Base-by-base conservation (phyloP, 345 rosid species). In the Ailanthus altissimus region DNA sequence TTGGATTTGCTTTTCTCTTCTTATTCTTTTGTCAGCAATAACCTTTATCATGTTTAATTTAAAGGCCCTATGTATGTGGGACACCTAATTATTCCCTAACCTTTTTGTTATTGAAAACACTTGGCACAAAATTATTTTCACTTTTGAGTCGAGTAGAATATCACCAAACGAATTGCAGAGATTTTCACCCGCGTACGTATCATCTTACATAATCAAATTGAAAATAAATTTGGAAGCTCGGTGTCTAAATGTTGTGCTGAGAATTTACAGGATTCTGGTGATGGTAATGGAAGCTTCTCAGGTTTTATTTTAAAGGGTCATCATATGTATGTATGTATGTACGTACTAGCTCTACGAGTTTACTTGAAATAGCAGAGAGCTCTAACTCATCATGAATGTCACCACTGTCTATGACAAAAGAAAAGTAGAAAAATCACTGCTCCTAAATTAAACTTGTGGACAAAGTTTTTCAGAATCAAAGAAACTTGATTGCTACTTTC, bases 1-100 rank as follows among this genome's bases (percentile, higher is more conserved):
- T 72, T 43, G 67, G 62, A 23, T 42, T 58, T 58, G 67, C 56
- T 58, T 32, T 72, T 72, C 75, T 72, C 67, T 46, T 25, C 54
- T 56, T 43, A 9, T 25, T 72, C n/a, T 51, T 43, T 42, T 54
- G 15, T 32, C 59, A n/a, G 13, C 9, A 21, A 53, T 57, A 5
- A 57, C 15, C 25, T 21, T 10, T 8, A 8, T 21, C 18, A 13
- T 20, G 56, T 57, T 32, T 3, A 32, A 32, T 32, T 32, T 32
- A 32, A 32, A 32, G 38, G 38, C 38, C 38, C 38, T 32, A 32
- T 32, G 38, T 32, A 32, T 32, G 38, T 0, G 14, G 75, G 67
- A 58, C 54, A 40, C 63, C 53, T 57, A 58, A 58, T 43, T 58
- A 54, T 58, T 72, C 66, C 13, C 10, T 5, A 15, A 18, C 0